Percentiles rank a stretch among this genome's conserved stretches.
Conservation (phyloP, 805 yeast species). For the Monosporozyma aerobia region DNA sequence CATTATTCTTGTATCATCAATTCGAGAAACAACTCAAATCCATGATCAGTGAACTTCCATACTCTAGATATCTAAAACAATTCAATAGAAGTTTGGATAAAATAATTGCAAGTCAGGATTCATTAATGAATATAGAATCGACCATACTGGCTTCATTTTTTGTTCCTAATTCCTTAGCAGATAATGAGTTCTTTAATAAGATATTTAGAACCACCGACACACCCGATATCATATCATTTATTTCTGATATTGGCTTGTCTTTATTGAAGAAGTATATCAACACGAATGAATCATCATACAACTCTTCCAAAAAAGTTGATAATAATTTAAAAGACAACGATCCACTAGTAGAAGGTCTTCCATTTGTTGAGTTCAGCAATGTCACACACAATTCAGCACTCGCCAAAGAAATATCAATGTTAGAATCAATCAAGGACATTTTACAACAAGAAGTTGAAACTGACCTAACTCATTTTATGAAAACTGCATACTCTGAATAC, state of each 20-base stretch:
- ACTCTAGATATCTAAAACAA: constrained; percentile 1
- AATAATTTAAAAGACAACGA: not conserved
- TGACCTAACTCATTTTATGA: constrained; percentile 1
- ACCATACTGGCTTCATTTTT: constrained; percentile 7
- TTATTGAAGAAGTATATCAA: not conserved
- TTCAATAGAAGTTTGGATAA: constrained; percentile 2
- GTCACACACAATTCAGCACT: too few species aligned
- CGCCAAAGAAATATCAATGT: not conserved
- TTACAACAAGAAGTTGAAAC: constrained; percentile 1
- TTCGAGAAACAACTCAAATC: constrained; percentile 4
- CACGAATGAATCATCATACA: not conserved
- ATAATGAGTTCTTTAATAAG: not conserved
- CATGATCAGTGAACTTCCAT: not conserved
- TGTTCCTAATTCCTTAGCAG: not conserved
- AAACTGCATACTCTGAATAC: constrained; percentile 1
- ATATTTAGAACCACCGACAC: constrained; percentile 5
- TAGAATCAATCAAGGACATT: not conserved
- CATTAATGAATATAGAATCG: constrained; percentile 2
- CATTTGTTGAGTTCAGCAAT: not conserved
- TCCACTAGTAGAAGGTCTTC: constrained; percentile 2
- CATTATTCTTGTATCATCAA: not conserved
- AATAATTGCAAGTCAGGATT: not conserved
- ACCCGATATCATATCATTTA: constrained; percentile 4
- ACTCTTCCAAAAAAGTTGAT: not conserved
- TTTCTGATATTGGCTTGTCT: not conserved